Evolutionary conservation across 2,329 filamentous ascomycete species (phyloP), one percentile per base, ranked within the genome.

Genomic region (Fonsecaea multimorphosa): DNA sequence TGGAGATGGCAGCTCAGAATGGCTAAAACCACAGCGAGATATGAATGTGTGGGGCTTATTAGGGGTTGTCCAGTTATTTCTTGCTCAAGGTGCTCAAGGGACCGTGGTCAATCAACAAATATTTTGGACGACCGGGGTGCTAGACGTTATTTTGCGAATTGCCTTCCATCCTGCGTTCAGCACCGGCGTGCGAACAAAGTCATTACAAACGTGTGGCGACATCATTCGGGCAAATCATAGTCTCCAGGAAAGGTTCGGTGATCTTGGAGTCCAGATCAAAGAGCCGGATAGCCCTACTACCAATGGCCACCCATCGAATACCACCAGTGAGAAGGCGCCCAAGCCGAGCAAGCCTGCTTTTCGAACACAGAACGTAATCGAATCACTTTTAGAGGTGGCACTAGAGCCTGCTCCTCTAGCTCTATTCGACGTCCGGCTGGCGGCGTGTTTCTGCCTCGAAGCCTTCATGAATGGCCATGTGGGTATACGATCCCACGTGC

Each of bases 1-100:
- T 14, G 83, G 83, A 27, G 82, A 84, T 56, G 86, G 89, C 68
- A 83, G 91, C 62, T 89, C 89, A 12, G 84, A 86, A 27, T 96
- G 92, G 91, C 88, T 88, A 16, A 85, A 90, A 73, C 85, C 87
- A 22, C 91, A 96, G 74, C 87, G 88, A 65, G 93, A 95, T 75
- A 92, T 95, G 75, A 98, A 97, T 74, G 84, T 96, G 11, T 97
- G 95, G 84, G 95, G 94, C 46, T 84, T 97, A 49, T 82, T 98
- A 55, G 91, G 91, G 44, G 89, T 99, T 22, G 84, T 97, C 66
- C 89, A 93, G 71, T 83, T 98, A 65, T 97, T 99, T 75, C 82
- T 99, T 24, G 86, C 90, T 7, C 84, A 86, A 40, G 93, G 94
- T n/a, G 92, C 92, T 34, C 82, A 89, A 57, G 91, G 91, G 51